Percentiles rank a stretch among this genome's conserved stretches.
phyloP scores from a whole-genome alignment of 73 alveolate genomes.

The Durusdinium trenchii region DNA sequence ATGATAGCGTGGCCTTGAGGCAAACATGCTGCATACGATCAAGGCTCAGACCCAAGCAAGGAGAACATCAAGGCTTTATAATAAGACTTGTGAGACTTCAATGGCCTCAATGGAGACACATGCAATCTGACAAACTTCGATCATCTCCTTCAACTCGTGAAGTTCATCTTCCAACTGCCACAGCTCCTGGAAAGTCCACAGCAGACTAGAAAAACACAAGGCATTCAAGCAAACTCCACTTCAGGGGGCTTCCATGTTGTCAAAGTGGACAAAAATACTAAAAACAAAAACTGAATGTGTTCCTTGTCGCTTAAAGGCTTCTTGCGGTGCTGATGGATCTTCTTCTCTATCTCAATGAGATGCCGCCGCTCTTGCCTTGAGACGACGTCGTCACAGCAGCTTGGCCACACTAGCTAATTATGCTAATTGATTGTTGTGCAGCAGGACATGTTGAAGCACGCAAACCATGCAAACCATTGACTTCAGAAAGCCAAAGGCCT shows the following conservation, averaged over 20 bases:
- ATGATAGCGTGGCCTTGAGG: too few relatives aligned
- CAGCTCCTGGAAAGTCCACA: slow-evolving; percentile 8
- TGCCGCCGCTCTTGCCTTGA: slow-evolving; percentile 26
- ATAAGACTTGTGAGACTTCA: too few relatives aligned
- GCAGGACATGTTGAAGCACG: too few relatives aligned
- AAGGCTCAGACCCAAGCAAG: too few relatives aligned
- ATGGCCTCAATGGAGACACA: too few relatives aligned
- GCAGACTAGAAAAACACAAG: background rate
- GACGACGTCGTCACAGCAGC: background rate
- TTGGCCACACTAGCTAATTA: background rate
- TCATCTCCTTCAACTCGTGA: slow-evolving; percentile 46
- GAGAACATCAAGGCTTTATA: too few relatives aligned
- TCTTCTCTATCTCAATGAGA: slow-evolving; percentile 43
- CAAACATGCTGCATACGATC: too few relatives aligned
- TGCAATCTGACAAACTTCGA: background rate
- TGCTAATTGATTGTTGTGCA: background rate
- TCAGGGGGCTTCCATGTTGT: background rate
- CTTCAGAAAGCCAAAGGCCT: too few relatives aligned
- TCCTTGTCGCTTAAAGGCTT: slow-evolving; percentile 70
- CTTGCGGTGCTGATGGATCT: slow-evolving; percentile 66
- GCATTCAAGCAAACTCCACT: background rate
- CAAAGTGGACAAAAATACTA: background rate
- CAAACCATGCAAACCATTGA: too few relatives aligned
- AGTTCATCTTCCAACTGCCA: slow-evolving; percentile 89
- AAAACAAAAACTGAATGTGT: background rate